Percentiles rank a stretch among this genome's conserved stretches.
These are phyloP conservation scores for Trichosporon ovoides DNA, from an alignment of 1,284 basidiomycete species.

Conservation along the genomic window DNA sequence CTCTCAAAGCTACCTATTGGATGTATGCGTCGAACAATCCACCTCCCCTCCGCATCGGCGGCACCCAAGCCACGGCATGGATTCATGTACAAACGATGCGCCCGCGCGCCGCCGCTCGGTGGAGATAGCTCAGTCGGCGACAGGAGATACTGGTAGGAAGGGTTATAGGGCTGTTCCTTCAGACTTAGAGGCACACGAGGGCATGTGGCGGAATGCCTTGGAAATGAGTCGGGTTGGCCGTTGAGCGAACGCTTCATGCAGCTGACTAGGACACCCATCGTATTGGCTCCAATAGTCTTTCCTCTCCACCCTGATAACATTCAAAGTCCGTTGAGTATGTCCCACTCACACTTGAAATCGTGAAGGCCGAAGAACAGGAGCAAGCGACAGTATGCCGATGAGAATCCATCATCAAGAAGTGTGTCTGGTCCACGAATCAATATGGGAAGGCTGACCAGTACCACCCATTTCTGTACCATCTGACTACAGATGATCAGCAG, in stretches of 20 bases:
- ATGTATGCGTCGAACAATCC: conserved; percentile 22
- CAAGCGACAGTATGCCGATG: too few relatives aligned
- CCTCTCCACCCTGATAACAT: conserved; percentile 4
- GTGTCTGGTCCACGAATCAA: conserved; percentile 35
- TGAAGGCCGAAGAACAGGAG: conserved; percentile 16
- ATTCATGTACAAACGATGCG: conserved; percentile 39
- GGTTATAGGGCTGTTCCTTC: conserved; percentile 49
- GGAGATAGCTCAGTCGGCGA: conserved; percentile 51
- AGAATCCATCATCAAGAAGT: conserved; percentile 27
- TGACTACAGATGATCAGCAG: not conserved
- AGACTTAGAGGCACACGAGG: conserved; percentile 46
- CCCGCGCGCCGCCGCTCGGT: conserved; percentile 45
- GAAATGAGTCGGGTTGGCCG: not conserved
- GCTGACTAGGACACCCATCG: conserved; percentile 31
- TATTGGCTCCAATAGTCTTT: conserved; percentile 23
- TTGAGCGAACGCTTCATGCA: not conserved
- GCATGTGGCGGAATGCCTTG: conserved; percentile 44
- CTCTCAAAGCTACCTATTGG: conserved; percentile 21
- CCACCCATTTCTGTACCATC: conserved; percentile 6
- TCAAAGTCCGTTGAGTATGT: not conserved
- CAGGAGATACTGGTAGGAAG: conserved; percentile 47
- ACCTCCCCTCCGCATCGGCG: conserved; percentile 20
- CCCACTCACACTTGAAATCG: conserved; percentile 17
- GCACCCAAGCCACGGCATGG: conserved; percentile 35
- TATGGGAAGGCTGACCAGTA: conserved; percentile 20